A percentile compares a stretch with the other conserved stretches of the same genome.
phyloP scores from a whole-genome alignment of 2,329 filamentous ascomycete genomes.

The Lachnellula willkommii region DNA sequence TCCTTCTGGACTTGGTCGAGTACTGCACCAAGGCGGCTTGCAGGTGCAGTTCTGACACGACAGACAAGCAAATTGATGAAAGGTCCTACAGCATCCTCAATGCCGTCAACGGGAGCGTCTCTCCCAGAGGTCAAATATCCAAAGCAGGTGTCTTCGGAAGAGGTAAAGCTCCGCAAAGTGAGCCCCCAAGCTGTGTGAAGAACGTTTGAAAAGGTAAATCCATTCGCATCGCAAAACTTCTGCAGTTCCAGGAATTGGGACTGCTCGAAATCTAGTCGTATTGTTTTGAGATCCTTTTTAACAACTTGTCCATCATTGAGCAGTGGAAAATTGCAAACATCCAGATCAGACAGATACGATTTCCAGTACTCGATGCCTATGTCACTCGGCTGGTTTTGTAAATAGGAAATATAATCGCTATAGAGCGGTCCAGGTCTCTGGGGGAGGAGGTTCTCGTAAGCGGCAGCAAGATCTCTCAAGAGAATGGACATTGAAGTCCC shows the following conservation, averaged over 20 bases:
- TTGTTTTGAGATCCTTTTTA: slow-evolving; percentile 6
- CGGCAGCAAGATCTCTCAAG: slow-evolving; percentile 38
- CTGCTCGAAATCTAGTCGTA: slow-evolving; percentile 8
- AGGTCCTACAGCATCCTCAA: slow-evolving; percentile 42
- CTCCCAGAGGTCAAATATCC: slow-evolving; percentile 37
- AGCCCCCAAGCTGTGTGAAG: slow-evolving; percentile 36
- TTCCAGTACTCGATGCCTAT: slow-evolving; percentile 22
- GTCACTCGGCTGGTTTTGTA: slow-evolving; percentile 22
- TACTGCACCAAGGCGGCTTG: slow-evolving; percentile 24
- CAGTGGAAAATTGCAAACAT: slow-evolving; percentile 34
- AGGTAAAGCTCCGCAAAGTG: slow-evolving; percentile 34
- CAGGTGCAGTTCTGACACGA: slow-evolving; percentile 11
- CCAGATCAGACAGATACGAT: slow-evolving; percentile 18
- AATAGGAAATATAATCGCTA: slow-evolving; percentile 33
- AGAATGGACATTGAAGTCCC: slow-evolving; percentile 40
- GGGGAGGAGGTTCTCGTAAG: slow-evolving; percentile 24
- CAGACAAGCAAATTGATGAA: slow-evolving; percentile 37
- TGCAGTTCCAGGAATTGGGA: slow-evolving; percentile 26
- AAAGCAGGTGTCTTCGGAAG: slow-evolving; percentile 31
- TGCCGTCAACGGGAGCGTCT: slow-evolving; percentile 40
- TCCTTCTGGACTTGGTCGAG: slow-evolving; percentile 27
- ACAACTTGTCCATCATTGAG: slow-evolving; percentile 13
- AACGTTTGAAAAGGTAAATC: slow-evolving; percentile 34
- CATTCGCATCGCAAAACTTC: slow-evolving; percentile 33
- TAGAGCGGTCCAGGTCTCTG: slow-evolving; percentile 29